A percentile compares a stretch with the other conserved stretches of the same genome.
Conservation (phyloP, 257 asterid genomes). For the Asclepias syriaca region DNA sequence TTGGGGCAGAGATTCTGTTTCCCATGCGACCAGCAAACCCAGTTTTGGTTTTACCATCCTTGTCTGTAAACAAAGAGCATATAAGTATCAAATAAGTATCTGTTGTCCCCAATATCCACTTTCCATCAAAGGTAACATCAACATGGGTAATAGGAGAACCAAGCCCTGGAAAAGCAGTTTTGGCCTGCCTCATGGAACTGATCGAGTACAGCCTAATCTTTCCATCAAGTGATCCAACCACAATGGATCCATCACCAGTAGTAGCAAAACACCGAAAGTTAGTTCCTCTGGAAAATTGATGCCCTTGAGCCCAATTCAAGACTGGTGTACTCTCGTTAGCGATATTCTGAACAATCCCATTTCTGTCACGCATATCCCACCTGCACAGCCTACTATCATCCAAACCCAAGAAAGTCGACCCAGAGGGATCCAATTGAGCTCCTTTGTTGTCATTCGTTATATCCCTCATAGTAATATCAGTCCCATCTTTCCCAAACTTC, state of each 20-base stretch:
- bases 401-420: constrained; percentile 90
- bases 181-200: constrained; percentile 93
- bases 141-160: constrained; percentile 94
- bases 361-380: constrained; percentile 98
- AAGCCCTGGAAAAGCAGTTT: constrained; percentile 94
- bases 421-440: constrained; percentile 94
- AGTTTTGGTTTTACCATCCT: constrained; percentile 74
- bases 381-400: constrained; percentile 88
- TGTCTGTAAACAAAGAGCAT: constrained; percentile 73
- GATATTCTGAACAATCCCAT: constrained; percentile 72
- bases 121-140: constrained; percentile 95
- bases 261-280: constrained; percentile 95
- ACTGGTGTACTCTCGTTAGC: constrained; percentile 78
- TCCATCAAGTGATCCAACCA: constrained; percentile 94
- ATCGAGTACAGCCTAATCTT: constrained; percentile 83
- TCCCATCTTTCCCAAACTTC: constrained; percentile 94
- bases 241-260: constrained; percentile 97
- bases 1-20: constrained; percentile 72
- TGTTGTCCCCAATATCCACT: constrained; percentile 95
- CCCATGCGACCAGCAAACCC: constrained; percentile 98
- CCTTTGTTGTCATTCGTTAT: constrained; percentile 83
- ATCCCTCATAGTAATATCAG: constrained; percentile 88
- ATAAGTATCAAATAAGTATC: constrained; percentile 77
- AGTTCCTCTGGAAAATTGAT: constrained; percentile 94
- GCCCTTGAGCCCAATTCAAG: constrained; percentile 96